Base-by-base conservation (phyloP, 768 basidiomycete genomes). In the Mycena metata region DNA sequence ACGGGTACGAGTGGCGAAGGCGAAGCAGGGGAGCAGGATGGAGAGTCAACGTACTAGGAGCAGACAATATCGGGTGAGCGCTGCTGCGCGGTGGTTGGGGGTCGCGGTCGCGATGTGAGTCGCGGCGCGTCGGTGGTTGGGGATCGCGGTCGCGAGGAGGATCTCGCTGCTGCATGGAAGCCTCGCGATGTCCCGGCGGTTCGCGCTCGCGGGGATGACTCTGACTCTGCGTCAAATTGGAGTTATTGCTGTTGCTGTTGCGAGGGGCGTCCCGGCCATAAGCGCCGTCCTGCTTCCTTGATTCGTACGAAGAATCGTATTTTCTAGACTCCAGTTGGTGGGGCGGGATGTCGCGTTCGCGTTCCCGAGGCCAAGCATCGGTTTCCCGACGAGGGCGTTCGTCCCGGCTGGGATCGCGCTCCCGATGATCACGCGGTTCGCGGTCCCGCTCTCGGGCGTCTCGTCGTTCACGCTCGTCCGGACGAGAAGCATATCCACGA, bases 1-100 rank as follows among this genome's bases (percentile, higher is more conserved):
- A 67, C 21, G 39, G 39, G 39, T 52, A 58, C 67, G 54, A 69
- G 64, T 61, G 70, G 63, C 70, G 70, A 60, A 54, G 63, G 61
- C 62, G 63, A 26, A 58, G 55, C n/a, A 46, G 49, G 26, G 41
- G 16, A 54, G 70, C 50, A 60, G 64, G 69, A 69, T 61, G 56
- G 66, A 72, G 65, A 60, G 63, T 68, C 51, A 72, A 72, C 70
- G 70, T 72, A 72, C 70, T 72, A 56, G 70, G 70, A 72, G 70
- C 67, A 68, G 67, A 46, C 67, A 64, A 39, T 23, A 65, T 60
- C 24, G 68, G 42, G 36, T 55, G 52, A 52, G 54, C 57, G 60
- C 60, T 62, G 61, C 60, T 62, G 61, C 60, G 67, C 42, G 21
- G 50, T 35, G 61, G 61, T 51, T 57, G 60, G 36, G 52, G 41